Evolutionary conservation across 2,329 filamentous ascomycete genomes (phyloP).

Genomic region (Thermomyces lanuginosus): DNA sequence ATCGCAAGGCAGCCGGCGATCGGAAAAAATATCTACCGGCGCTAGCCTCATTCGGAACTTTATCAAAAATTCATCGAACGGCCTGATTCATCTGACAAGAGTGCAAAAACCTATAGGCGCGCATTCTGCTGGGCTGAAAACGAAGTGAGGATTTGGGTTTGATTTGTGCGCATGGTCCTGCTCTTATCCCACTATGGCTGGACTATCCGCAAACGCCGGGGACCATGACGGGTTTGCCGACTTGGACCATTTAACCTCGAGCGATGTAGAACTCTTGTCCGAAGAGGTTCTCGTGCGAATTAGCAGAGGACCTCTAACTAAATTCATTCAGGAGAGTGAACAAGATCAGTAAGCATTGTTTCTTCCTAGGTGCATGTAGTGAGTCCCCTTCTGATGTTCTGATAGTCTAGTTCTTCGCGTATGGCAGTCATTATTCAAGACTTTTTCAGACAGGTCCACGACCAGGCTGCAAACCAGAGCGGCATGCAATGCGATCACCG

Average conservation of each 20-base stretch:
- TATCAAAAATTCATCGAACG: too few species aligned
- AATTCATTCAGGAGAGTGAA: constrained; percentile 17
- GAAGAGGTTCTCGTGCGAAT: constrained; percentile 18
- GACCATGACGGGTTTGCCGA: too few species aligned
- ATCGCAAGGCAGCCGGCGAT: constrained; percentile 7
- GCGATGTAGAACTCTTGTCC: constrained; percentile 14
- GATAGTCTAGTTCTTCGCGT: constrained; percentile 18
- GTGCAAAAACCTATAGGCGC: too few species aligned
- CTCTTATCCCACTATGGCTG: too few species aligned
- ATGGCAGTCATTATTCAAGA: constrained; percentile 26
- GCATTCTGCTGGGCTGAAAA: background rate
- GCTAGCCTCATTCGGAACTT: constrained; percentile 2
- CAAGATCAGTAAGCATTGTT: constrained; percentile 19
- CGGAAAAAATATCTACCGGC: constrained; percentile 6
- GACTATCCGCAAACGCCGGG: too few species aligned
- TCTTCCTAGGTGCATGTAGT: too few species aligned
- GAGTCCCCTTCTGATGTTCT: constrained; percentile 4
- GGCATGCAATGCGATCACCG: constrained; percentile 29
- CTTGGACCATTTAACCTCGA: too few species aligned
- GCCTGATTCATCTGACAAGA: too few species aligned
- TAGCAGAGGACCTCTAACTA: constrained; percentile 20
- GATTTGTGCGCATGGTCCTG: too few species aligned
- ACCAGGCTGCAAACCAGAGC: constrained; percentile 25
- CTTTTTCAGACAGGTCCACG: constrained; percentile 23
- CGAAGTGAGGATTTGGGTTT: too few species aligned